Conservation (phyloP, 495 filamentous ascomycete genomes). For the Penicillium dipodomyicola region DNA sequence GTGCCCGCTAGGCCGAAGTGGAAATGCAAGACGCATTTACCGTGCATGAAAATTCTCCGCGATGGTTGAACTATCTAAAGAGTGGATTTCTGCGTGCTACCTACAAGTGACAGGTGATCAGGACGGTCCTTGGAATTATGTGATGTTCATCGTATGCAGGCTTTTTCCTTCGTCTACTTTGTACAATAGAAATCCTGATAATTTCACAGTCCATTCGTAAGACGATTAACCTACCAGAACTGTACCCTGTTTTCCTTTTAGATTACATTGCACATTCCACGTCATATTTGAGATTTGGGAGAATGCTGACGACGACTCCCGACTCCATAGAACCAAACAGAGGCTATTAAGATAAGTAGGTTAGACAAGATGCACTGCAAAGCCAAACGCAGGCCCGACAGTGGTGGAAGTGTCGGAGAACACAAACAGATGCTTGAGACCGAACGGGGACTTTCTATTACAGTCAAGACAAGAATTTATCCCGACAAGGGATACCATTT, state of each 20-base stretch:
- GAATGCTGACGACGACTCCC: slow-evolving; percentile 10
- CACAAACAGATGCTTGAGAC: slow-evolving; percentile 17
- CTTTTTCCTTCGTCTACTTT: not conserved
- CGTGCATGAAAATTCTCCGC: not conserved
- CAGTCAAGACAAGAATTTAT: slow-evolving; percentile 10
- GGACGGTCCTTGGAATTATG: not conserved
- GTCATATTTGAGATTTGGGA: slow-evolving; percentile 1
- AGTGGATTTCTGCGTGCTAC: not conserved
- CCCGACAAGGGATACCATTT: not conserved
- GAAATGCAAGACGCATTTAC: not conserved
- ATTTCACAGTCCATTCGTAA: not conserved
- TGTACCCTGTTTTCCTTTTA: not conserved
- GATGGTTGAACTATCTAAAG: not conserved
- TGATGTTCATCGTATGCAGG: not conserved
- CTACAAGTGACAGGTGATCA: not conserved
- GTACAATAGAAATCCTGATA: not conserved
- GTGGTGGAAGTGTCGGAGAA: slow-evolving; percentile 15
- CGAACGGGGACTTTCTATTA: not conserved
- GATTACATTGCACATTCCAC: not conserved
- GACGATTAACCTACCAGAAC: not conserved
- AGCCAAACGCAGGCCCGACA: slow-evolving; percentile 1
- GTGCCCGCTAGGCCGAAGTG: not conserved
- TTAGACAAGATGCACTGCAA: not conserved
- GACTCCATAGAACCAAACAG: not conserved
- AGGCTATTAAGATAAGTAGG: not conserved